phyloP scores from a whole-genome alignment of 2,329 filamentous ascomycete species.

The Fusarium liriodendri region DNA sequence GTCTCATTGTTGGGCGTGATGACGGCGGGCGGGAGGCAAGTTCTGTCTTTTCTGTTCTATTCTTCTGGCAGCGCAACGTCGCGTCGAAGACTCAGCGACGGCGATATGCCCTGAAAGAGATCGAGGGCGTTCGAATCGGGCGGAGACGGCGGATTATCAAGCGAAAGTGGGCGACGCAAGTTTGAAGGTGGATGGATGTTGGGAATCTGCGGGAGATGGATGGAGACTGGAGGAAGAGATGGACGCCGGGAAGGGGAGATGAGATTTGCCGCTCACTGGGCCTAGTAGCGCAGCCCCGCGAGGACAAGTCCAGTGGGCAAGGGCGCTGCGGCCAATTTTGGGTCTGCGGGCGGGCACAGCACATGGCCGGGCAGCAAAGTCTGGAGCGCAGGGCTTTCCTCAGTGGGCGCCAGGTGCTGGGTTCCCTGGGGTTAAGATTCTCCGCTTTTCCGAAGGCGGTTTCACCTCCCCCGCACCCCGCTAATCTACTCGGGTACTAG shows the following conservation, averaged over 20 bases:
- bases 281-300: conserved; percentile 25
- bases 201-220: conserved; percentile 11
- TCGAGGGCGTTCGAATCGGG: neutral
- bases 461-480: conserved; percentile 43
- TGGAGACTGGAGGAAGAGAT: conserved; percentile 21
- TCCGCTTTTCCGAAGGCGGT: conserved; percentile 43
- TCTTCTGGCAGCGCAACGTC: conserved; percentile 13
- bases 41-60: conserved; percentile 4
- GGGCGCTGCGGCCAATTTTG: neutral
- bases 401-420: conserved; percentile 5
- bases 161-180: conserved; percentile 13
- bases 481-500: conserved; percentile 40
- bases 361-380: neutral
- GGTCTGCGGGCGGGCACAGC: neutral
- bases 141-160: conserved; percentile 8
- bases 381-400: neutral
- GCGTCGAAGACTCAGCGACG: conserved; percentile 21
- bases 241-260: conserved; percentile 30
- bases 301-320: neutral
- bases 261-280: conserved; percentile 39
- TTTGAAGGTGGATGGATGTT: conserved; percentile 19
- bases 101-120: neutral
- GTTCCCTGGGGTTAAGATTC: conserved; percentile 31
- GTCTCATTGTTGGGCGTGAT: conserved; percentile 38
- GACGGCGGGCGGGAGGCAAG: neutral